Evolutionary conservation across 768 basidiomycete genomes (phyloP).

Genomic region (Suillus tomentosus): DNA sequence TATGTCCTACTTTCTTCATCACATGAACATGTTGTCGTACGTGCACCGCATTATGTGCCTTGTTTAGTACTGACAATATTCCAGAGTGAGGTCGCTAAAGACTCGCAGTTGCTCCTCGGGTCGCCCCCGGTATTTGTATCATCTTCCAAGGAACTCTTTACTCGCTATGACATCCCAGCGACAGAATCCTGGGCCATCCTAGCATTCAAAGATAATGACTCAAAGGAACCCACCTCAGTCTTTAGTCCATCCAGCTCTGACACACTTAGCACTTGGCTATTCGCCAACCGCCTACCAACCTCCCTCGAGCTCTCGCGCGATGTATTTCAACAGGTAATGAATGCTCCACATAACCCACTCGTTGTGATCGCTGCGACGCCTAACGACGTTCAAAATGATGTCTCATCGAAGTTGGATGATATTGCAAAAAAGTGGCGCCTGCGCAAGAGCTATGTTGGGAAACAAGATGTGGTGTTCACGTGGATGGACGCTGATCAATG

Average conservation of each 20-base stretch:
- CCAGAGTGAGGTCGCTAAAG: slow-evolving; percentile 57
- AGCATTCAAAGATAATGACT: slow-evolving; percentile 63
- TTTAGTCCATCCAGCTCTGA: slow-evolving; percentile 29
- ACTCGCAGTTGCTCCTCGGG: slow-evolving; percentile 52
- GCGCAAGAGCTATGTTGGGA: slow-evolving; percentile 30
- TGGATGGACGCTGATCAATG: slow-evolving; percentile 90
- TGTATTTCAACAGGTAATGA: slow-evolving; percentile 87
- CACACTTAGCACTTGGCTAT: slow-evolving; percentile 54
- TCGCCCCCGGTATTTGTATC: slow-evolving; percentile 51
- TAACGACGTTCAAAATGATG: slow-evolving; percentile 36
- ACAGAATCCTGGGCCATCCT: slow-evolving; percentile 62
- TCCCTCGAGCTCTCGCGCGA: slow-evolving; percentile 73
- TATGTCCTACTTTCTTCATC: slow-evolving; percentile 55
- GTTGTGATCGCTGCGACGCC: slow-evolving; percentile 73
- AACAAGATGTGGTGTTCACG: slow-evolving; percentile 72
- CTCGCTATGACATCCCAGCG: slow-evolving; percentile 37
- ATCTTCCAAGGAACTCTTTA: slow-evolving; percentile 34
- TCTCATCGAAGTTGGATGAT: slow-evolving; percentile 49
- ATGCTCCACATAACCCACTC: slow-evolving; percentile 69
- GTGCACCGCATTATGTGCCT: slow-evolving; percentile 12
- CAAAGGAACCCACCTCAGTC: slow-evolving; percentile 44
- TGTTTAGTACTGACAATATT: slow-evolving; percentile 4
- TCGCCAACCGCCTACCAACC: slow-evolving; percentile 71
- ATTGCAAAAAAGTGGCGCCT: slow-evolving; percentile 64
- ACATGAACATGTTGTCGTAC: slow-evolving; percentile 36